These are phyloP conservation scores for Trypanosoma cruzi DNA, from an alignment of 208 protist genomes.

Conservation along the genomic window DNA sequence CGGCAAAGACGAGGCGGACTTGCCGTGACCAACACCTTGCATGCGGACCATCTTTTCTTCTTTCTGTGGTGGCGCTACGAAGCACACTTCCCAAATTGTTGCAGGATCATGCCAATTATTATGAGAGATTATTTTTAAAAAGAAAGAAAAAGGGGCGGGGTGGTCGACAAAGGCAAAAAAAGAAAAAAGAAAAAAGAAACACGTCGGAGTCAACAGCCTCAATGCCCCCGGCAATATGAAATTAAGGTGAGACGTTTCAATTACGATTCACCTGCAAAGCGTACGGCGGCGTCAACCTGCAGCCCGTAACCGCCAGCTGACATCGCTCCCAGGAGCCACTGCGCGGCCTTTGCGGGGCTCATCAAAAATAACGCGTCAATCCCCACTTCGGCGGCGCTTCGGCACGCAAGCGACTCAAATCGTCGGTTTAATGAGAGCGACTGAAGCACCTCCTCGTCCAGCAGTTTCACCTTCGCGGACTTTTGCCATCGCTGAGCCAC, in stretches of 20 bases:
- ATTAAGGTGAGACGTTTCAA: too few species aligned
- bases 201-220: background rate
- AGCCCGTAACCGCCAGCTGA: slow-evolving; percentile 6
- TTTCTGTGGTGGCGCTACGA: too few species aligned
- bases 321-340: slow-evolving; percentile 22
- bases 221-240: too few species aligned
- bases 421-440: slow-evolving; percentile 2
- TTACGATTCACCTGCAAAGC: slow-evolving; percentile 9
- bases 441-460: slow-evolving; percentile 23
- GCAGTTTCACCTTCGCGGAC: slow-evolving; percentile 9
- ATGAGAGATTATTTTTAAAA: too few species aligned
- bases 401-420: slow-evolving; percentile 4
- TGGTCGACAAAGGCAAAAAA: too few species aligned
- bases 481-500: slow-evolving; percentile 10
- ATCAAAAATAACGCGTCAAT: slow-evolving; percentile 14
- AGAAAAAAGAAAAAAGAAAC: slow-evolving; percentile 41
- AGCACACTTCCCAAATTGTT: too few species aligned
- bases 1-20: slow-evolving; percentile 96
- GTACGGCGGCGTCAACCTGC: slow-evolving; percentile 10
- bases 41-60: slow-evolving; percentile 96
- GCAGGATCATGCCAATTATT: too few species aligned
- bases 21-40: slow-evolving; percentile 99
- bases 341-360: slow-evolving; percentile 8
- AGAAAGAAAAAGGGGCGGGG: too few species aligned
- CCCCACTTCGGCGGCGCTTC: slow-evolving; percentile 1